Base-by-base conservation (phyloP, 352 stramenopile genomes). In the Phytopythium kandeliae region DNA sequence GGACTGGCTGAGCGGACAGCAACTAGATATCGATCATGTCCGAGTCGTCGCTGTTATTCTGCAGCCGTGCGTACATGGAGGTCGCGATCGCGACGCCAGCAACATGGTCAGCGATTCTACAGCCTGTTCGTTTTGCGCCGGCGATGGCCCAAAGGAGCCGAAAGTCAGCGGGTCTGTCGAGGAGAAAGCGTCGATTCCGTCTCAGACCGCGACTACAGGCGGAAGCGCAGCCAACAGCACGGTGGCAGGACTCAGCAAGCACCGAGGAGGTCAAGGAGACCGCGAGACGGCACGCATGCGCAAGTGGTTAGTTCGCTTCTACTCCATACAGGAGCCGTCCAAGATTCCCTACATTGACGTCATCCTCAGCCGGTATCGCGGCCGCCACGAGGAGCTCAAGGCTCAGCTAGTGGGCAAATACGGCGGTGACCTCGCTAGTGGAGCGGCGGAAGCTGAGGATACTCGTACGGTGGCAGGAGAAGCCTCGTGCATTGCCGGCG, bases 291-390 rank as follows among this genome's bases (percentile, higher is more conserved):
- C 56, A 6, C 34, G 53, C 8, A 71, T 67, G 30, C 65, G 71
- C 16, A 36, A 21, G 36, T 89, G 77, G 77, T 58, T 89, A 9
- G 19, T 65, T 7, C 44, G 31, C 33, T 89, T 78, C 48, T 89
- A 85, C 55, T 42, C 58, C 6, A 48, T 41, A 2, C 85, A 89
- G 43, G 63, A 66, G 6, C 51, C 58, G 0, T 57, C 65, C 4
- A 89, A 84, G 35, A 35, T 80, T 33, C 63, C 72, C 2, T 81
- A 86, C 54, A 51, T 86, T 21, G 68, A 86, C 16, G 64, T 78
- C 33, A 71, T 89, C 26, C 36, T 89, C 25, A 71, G 75, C 35
- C 71, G 65, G 15, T 86, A 86, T 26, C 63, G 71, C 45, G 74
- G 77, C 0, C 70, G 68, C 2, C 67, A 75, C 19, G 74, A 70